These are phyloP conservation scores for Posidonia australis DNA, from an alignment of 106 monocot genomes.

Conservation along the genomic window DNA sequence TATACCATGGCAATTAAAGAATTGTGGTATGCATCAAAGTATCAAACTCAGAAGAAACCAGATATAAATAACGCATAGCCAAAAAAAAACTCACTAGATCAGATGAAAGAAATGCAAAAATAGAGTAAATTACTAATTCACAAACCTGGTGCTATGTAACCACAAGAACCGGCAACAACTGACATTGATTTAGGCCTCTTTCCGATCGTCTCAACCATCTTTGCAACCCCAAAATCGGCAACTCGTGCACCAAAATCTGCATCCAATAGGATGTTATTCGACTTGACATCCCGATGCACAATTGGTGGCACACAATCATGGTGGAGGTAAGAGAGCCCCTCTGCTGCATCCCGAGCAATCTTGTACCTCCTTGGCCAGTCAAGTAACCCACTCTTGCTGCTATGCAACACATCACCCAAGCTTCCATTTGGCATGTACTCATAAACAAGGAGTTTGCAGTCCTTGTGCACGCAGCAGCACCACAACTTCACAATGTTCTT, in stretches of 20 bases:
- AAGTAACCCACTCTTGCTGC: conserved; percentile 11
- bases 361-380: conserved; percentile 40
- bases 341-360: conserved; percentile 39
- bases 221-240: conserved; percentile 51
- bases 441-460: conserved; percentile 28
- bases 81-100: too few species aligned
- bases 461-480: conserved; percentile 47
- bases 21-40: too few species aligned
- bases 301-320: conserved; percentile 43
- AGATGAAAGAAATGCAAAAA: too few species aligned
- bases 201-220: too few species aligned
- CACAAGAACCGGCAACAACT: conserved; percentile 10
- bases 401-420: conserved; percentile 9
- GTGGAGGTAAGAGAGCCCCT: conserved; percentile 50
- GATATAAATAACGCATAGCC: too few species aligned
- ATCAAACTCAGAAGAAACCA: too few species aligned
- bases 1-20: too few species aligned
- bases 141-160: conserved; percentile 19
- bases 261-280: too few species aligned
- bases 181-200: too few species aligned
- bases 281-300: conserved; percentile 47
- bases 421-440: conserved; percentile 31
- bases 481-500: conserved; percentile 67
- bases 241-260: conserved; percentile 33
- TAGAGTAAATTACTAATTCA: too few species aligned